These are phyloP conservation scores for Candida arabinofermentans DNA, from an alignment of 805 yeast species.

Conservation along the genomic window DNA sequence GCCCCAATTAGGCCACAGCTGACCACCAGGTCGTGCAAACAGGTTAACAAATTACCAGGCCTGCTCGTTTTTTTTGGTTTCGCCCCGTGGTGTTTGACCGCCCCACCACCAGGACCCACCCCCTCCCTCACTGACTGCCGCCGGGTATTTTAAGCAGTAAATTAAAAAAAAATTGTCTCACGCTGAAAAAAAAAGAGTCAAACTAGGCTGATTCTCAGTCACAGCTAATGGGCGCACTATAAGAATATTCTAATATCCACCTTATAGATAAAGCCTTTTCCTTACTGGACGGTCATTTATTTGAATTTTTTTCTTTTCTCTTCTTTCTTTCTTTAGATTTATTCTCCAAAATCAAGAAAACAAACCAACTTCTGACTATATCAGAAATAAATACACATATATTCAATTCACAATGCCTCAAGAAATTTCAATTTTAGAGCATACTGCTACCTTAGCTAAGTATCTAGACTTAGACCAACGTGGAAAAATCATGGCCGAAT, in stretches of 20 bases:
- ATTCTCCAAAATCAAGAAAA: slow-evolving; percentile 1
- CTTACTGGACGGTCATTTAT: neutral
- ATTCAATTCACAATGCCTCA: slow-evolving; percentile 16
- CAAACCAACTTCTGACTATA: neutral
- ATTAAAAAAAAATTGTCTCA: neutral
- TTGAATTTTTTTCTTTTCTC: slow-evolving; percentile 1
- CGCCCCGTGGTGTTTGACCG: too few species aligned
- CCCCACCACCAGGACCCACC: too few species aligned
- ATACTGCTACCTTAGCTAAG: slow-evolving; percentile 79
- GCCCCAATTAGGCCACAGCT: too few species aligned
- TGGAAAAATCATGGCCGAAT: slow-evolving; percentile 89
- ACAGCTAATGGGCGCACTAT: slow-evolving; percentile 8
- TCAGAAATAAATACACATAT: neutral
- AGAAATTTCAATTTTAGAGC: slow-evolving; percentile 42
- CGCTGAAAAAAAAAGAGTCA: neutral
- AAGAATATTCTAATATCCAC: slow-evolving; percentile 12
- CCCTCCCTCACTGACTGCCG: too few species aligned
- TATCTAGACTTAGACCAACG: slow-evolving; percentile 80
- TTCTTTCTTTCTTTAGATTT: slow-evolving; percentile 2
- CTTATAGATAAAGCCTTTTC: slow-evolving; percentile 2
- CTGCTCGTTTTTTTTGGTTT: too few species aligned
- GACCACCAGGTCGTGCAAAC: too few species aligned
- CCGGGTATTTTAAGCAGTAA: neutral
- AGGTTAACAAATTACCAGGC: too few species aligned
- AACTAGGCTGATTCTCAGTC: neutral